A percentile compares a stretch with the other conserved stretches of the same genome.
Conservation (phyloP, 768 basidiomycete genomes). For the Leccinum longicurvipes region DNA sequence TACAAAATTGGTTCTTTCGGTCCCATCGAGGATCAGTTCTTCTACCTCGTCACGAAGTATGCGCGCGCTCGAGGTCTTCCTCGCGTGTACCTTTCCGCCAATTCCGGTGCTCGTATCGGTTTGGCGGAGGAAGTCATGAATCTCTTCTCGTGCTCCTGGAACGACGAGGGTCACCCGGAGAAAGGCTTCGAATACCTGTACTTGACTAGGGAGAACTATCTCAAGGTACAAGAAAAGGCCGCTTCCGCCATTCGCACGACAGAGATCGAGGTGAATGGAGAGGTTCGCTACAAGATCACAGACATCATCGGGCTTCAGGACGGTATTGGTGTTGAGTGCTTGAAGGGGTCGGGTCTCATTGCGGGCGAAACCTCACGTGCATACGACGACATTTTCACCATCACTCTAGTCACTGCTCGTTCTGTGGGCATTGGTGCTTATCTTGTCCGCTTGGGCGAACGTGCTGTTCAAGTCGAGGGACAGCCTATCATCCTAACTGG, state of each 20-base stretch:
- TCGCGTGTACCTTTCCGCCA: constrained; percentile 96
- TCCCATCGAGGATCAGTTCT: constrained; percentile 93
- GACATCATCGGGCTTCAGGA: constrained; percentile 97
- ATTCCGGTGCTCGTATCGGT: constrained; percentile 97
- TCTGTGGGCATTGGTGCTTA: constrained; percentile 99
- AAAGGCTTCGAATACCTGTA: constrained; percentile 97
- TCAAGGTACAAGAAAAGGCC: constrained; percentile 87
- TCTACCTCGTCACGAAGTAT: constrained; percentile 91
- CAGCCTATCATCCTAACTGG: constrained; percentile 99
- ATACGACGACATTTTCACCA: constrained; percentile 99
- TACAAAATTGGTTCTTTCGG: constrained; percentile 99
- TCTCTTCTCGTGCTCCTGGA: constrained; percentile 92
- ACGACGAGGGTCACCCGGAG: constrained; percentile 74
- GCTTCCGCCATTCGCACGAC: constrained; percentile 71
- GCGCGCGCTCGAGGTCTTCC: constrained; percentile 87
- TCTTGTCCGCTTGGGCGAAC: constrained; percentile 95
- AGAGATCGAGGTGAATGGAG: constrained; percentile 83
- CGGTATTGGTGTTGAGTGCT: constrained; percentile 93
- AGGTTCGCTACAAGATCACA: constrained; percentile 89
- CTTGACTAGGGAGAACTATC: constrained; percentile 86
- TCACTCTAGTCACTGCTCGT: constrained; percentile 96
- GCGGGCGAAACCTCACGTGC: constrained; percentile 98
- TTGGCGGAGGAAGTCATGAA: constrained; percentile 88
- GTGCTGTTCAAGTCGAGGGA: constrained; percentile 97
- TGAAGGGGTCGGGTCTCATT: constrained; percentile 96